Evolutionary conservation across 306 rosid species (phyloP).

Genomic region (Acacia confusa): DNA sequence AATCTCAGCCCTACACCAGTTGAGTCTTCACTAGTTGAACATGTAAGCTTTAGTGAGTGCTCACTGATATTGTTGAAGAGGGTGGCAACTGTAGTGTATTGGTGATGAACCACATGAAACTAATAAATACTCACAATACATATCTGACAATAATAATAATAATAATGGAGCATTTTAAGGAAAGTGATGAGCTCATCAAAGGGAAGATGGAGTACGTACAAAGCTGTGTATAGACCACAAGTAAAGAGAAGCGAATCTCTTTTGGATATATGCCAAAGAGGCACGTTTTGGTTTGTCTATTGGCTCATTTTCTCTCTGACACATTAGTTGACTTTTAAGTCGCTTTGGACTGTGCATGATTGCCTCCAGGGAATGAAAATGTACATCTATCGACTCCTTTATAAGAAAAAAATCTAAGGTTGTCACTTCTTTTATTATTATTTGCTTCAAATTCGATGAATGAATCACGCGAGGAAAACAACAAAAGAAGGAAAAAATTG

Average conservation of each 20-base stretch:
- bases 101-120: slow-evolving; percentile 10
- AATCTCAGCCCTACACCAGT: neutral
- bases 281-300: neutral
- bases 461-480: neutral
- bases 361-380: no score
- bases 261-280: neutral
- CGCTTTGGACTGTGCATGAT: neutral
- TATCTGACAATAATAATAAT: neutral
- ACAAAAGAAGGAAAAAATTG: neutral
- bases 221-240: neutral
- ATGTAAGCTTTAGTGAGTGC: slow-evolving; percentile 20
- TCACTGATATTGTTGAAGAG: slow-evolving; percentile 11
- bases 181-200: neutral
- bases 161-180: neutral
- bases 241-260: neutral
- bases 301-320: neutral
- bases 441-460: neutral
- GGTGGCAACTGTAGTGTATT: neutral
- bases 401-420: no score
- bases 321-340: neutral
- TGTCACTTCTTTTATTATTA: neutral
- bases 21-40: slow-evolving; percentile 21
- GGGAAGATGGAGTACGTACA: neutral
- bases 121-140: neutral
- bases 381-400: neutral